phyloP scores from a whole-genome alignment of 495 filamentous ascomycete genomes.

The Sporormia fimetaria region DNA sequence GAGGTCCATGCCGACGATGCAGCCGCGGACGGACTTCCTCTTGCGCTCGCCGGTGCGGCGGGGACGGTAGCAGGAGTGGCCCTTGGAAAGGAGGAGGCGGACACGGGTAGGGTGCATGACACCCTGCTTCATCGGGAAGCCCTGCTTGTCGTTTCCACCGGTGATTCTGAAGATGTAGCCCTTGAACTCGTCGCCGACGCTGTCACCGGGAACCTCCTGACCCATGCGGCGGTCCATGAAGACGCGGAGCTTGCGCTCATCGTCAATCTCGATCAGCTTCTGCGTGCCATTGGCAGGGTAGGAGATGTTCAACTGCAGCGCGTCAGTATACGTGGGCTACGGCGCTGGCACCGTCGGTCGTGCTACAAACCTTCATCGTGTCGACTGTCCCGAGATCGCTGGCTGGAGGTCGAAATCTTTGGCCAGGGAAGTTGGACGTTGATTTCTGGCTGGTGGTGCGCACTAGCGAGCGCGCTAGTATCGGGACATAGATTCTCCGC shows the following conservation, averaged over 20 bases:
- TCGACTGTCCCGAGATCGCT: no score
- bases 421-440: no score
- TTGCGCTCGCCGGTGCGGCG: conserved; percentile 96
- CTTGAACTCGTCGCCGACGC: conserved; percentile 96
- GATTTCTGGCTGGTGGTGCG: no score
- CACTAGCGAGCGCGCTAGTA: no score
- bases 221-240: conserved; percentile 96
- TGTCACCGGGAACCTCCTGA: conserved; percentile 85
- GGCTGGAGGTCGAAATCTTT: no score
- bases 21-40: conserved; percentile 95
- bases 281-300: conserved; percentile 97
- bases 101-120: conserved; percentile 98
- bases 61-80: conserved; percentile 95
- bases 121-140: conserved; percentile 99
- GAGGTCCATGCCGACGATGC: conserved; percentile 92
- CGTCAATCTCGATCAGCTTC: conserved; percentile 96
- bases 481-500: no score
- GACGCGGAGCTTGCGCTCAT: conserved; percentile 83
- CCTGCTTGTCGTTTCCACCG: conserved; percentile 99
- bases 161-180: conserved; percentile 98
- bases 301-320: conserved; percentile 94
- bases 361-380: conserved; percentile 11
- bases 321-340: conserved; percentile 38
- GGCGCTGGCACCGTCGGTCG: conserved; percentile 10
- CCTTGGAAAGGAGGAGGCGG: conserved; percentile 80